These are phyloP conservation scores for Moricandia moricandioides DNA, from an alignment of 345 rosid genomes.

Conservation along the genomic window DNA sequence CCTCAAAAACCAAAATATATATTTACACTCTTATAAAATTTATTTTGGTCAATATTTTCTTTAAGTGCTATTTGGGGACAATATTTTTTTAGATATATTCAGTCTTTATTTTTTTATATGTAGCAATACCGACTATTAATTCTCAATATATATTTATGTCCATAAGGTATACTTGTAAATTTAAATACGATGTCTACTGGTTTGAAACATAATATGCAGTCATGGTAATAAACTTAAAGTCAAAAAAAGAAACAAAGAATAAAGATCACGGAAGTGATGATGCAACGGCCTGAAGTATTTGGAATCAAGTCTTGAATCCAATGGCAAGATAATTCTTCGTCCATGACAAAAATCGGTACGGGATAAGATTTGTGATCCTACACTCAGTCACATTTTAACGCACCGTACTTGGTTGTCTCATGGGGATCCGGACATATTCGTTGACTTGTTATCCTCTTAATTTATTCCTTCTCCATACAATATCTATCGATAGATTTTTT, in stretches of 20 bases:
- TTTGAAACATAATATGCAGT: no score
- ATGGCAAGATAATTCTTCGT: slow-evolving; percentile 1
- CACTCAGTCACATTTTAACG: slow-evolving; percentile 31
- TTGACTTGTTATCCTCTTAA: slow-evolving; percentile 23
- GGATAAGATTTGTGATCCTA: slow-evolving; percentile 20
- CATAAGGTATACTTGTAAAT: neutral
- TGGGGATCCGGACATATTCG: slow-evolving; percentile 21
- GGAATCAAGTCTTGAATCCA: slow-evolving; percentile 10
- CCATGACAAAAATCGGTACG: slow-evolving; percentile 11
- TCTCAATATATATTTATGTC: neutral
- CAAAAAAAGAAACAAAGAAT: slow-evolving; percentile 10
- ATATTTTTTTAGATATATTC: no score
- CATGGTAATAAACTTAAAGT: neutral
- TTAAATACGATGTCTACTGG: neutral
- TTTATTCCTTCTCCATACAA: neutral
- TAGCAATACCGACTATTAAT: neutral
- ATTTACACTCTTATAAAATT: no score
- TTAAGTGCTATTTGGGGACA: no score
- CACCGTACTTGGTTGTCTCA: slow-evolving; percentile 30
- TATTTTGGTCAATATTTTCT: no score
- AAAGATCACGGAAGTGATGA: slow-evolving; percentile 34
- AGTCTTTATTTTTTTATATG: neutral
- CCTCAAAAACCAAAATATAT: no score
- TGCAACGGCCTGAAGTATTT: slow-evolving; percentile 9
- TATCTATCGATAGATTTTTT: slow-evolving; percentile 7